Percentiles rank a stretch among this genome's conserved stretches.
phyloP scores from a whole-genome alignment of 108 stramenopile species.

The Fistulifera solaris region DNA sequence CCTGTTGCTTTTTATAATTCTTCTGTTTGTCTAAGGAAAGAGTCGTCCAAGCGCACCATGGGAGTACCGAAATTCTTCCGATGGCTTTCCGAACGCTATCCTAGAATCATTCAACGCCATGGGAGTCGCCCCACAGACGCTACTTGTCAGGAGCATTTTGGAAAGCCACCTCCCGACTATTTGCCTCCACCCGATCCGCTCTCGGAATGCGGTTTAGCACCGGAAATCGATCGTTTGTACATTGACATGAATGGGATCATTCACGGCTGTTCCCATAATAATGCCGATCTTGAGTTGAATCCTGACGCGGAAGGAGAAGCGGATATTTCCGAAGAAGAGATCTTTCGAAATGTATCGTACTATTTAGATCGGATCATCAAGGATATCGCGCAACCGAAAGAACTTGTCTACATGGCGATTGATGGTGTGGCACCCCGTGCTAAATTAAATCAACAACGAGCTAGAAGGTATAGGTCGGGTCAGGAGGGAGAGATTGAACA shows the following conservation, averaged over 20 bases:
- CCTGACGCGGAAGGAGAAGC: constrained; percentile 22
- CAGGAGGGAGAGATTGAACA: constrained; percentile 79
- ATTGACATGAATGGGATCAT: constrained; percentile 98
- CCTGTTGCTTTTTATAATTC: too few species aligned
- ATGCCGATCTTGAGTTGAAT: constrained; percentile 48
- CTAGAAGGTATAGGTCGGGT: constrained; percentile 88
- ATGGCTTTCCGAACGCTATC: constrained; percentile 96
- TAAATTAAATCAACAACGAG: constrained; percentile 98
- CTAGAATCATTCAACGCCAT: constrained; percentile 93
- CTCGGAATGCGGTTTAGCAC: constrained; percentile 34
- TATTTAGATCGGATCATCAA: constrained; percentile 87
- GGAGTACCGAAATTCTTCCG: constrained; percentile 99
- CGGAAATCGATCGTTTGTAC: constrained; percentile 93
- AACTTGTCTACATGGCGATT: constrained; percentile 92
- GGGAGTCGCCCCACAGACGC: constrained; percentile 51
- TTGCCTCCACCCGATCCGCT: constrained; percentile 37
- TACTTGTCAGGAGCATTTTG: constrained; percentile 38
- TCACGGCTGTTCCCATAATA: constrained; percentile 93
- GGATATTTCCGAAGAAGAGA: constrained; percentile 37
- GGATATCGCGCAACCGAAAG: constrained; percentile 82
- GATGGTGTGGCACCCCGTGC: constrained; percentile 98
- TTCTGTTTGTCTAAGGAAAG: too few species aligned
- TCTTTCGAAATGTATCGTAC: constrained; percentile 73
- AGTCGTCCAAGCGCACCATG: too few species aligned
- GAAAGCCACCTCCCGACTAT: background rate